Evolutionary conservation across 495 filamentous ascomycete genomes (phyloP), one percentile per base, ranked within the genome.

Genomic region (Acidomyces sp.): DNA sequence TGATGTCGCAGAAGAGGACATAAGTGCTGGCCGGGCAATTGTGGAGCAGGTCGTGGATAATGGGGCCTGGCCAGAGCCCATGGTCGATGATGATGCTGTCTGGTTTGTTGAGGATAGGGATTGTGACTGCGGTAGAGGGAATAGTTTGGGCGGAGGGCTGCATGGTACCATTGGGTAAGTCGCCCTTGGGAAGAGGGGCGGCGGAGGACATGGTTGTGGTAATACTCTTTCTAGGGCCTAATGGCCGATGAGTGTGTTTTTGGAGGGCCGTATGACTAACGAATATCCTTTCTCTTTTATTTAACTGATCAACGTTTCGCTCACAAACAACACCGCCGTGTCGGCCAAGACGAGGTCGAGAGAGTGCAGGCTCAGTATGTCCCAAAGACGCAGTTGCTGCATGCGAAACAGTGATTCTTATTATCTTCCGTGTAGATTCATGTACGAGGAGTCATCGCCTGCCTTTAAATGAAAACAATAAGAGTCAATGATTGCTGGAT

Each of bases 1-100:
- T 96, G 15, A 84, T 88, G 62, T 97, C 90, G 54, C 90, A 96
- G 52, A 97, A 79, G 31, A 97, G 77, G 32, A 95, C 82, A 60
- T 95, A 97, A 44, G 85, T 95, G 19, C 85, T 88, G 17, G 86
- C 88, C 29, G 70, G 62, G 44, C 90, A 61, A 55, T 76, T 80
- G 21, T 69, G 65, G 50, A 95, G 67, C 29, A 97, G 70, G 62
- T 96, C 92, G 52, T 80, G 62, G 34, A 76, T 75, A 50, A 96
- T 76, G 57, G 78, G 88, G 48, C 68, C 69, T 46, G 77, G 75
- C 81, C 85, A 95, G 43, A 97, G 74, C 41, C 81, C 82, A 58
- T 93, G 88, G 53, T 93, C 86, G 58, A 93, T 77, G 54, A 93
- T 69, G 51, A 94, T 94, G 59, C 77, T 74, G 46, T 94, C 85